Conservation (phyloP, 306 rosid genomes). For the Elaeagnus macrophylla region DNA sequence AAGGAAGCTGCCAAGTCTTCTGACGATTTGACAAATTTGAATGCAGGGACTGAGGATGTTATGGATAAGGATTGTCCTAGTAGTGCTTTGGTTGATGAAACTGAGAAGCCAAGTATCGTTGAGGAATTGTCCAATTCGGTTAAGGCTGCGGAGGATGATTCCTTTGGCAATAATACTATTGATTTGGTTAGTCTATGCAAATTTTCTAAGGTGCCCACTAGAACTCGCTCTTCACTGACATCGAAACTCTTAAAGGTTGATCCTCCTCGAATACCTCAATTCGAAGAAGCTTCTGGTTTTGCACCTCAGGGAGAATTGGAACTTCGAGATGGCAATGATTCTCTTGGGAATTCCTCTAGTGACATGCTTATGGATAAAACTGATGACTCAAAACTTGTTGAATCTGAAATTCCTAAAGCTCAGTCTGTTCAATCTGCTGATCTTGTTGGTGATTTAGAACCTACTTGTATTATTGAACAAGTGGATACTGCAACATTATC, state of each 20-base stretch:
- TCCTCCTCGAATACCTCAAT: slow-evolving; percentile 22
- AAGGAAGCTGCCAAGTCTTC: slow-evolving; percentile 21
- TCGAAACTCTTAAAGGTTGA: slow-evolving; percentile 42
- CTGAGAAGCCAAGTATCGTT: slow-evolving; percentile 33
- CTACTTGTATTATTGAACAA: slow-evolving; percentile 31
- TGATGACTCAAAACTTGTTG: slow-evolving; percentile 29
- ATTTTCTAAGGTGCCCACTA: slow-evolving; percentile 76
- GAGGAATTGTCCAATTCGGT: slow-evolving; percentile 33
- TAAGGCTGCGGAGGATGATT: slow-evolving; percentile 29
- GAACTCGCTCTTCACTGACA: slow-evolving; percentile 53
- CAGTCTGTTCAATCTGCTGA: slow-evolving; percentile 32
- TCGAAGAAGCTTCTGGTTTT: slow-evolving; percentile 19
- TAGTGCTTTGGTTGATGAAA: slow-evolving; percentile 14
- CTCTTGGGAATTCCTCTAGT: slow-evolving; percentile 33
- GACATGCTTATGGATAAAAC: slow-evolving; percentile 27
- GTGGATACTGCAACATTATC: slow-evolving; percentile 27
- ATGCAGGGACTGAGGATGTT: slow-evolving; percentile 25
- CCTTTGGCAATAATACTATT: slow-evolving; percentile 27
- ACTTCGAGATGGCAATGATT: slow-evolving; percentile 25
- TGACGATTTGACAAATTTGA: slow-evolving; percentile 25
- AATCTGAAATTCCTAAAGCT: slow-evolving; percentile 29
- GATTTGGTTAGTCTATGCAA: slow-evolving; percentile 59
- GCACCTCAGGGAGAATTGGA: slow-evolving; percentile 26
- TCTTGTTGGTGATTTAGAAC: slow-evolving; percentile 31
- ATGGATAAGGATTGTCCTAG: slow-evolving; percentile 32